Conservation (phyloP, 148 eudicot species). For the Oxyria digyna region DNA sequence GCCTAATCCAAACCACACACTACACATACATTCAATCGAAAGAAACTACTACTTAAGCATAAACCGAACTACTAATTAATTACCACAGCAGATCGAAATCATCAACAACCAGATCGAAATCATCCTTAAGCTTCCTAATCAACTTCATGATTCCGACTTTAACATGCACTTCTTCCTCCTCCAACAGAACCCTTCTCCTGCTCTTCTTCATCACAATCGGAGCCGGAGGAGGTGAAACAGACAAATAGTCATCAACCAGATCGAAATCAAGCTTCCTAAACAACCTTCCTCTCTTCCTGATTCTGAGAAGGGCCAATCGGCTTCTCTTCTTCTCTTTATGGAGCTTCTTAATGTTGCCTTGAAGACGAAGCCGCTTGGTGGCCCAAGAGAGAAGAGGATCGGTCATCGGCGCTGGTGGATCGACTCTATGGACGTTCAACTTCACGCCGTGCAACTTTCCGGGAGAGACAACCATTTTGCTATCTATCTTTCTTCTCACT, state of each 20-base stretch:
- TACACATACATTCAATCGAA: no score
- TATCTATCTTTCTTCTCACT: slow-evolving; percentile 14
- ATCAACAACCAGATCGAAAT: slow-evolving; percentile 58
- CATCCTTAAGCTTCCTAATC: slow-evolving; percentile 65
- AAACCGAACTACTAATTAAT: no score
- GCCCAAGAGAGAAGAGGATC: slow-evolving; percentile 76
- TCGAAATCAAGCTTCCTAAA: no score
- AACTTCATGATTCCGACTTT: slow-evolving; percentile 9
- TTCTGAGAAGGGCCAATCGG: not conserved
- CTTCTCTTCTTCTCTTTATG: slow-evolving; percentile 36
- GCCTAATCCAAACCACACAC: no score
- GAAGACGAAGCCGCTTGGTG: slow-evolving; percentile 56
- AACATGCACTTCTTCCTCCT: not conserved
- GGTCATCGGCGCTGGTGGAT: slow-evolving; percentile 50
- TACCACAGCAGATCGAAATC: no score
- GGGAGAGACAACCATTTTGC: slow-evolving; percentile 51
- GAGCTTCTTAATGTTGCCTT: slow-evolving; percentile 44
- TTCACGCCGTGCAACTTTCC: slow-evolving; percentile 74
- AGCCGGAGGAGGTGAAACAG: slow-evolving; percentile 44
- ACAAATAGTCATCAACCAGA: not conserved
- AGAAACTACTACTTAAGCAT: no score
- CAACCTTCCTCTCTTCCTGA: no score
- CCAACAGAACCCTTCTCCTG: not conserved
- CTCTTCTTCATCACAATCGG: slow-evolving; percentile 33
- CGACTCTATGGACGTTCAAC: slow-evolving; percentile 42